Percentiles rank a stretch among this genome's conserved stretches.
These are phyloP conservation scores for Saccharum spontaneum DNA, from an alignment of 176 grass and related monocot species.

Conservation along the genomic window DNA sequence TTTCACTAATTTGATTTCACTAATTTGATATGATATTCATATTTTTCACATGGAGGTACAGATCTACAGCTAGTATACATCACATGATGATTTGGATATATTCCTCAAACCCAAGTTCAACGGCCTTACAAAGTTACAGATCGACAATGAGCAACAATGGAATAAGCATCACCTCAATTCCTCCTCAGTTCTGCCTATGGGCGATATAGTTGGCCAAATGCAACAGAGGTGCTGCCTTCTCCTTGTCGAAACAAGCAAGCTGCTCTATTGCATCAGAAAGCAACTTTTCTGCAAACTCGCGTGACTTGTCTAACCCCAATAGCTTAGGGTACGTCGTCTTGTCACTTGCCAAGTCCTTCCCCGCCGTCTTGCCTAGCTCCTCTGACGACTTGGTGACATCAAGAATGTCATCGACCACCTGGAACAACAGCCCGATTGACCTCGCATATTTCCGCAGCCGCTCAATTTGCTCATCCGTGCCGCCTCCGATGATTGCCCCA, in stretches of 20 bases:
- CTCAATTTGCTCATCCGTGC: slow-evolving; percentile 60
- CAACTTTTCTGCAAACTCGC: slow-evolving; percentile 67
- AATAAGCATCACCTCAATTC: slow-evolving; percentile 34
- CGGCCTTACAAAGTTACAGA: slow-evolving; percentile 30
- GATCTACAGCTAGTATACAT: slow-evolving; percentile 42
- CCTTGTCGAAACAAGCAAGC: slow-evolving; percentile 56
- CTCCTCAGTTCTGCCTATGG: slow-evolving; percentile 55
- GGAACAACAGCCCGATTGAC: slow-evolving; percentile 77
- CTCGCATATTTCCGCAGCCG: slow-evolving; percentile 55
- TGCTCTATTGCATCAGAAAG: slow-evolving; percentile 55
- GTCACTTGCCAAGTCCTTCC: slow-evolving; percentile 82
- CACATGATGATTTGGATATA: slow-evolving; percentile 21
- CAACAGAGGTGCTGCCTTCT: slow-evolving; percentile 68
- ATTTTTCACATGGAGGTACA: slow-evolving; percentile 23
- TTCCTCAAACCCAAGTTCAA: slow-evolving; percentile 27
- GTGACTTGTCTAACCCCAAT: slow-evolving; percentile 62
- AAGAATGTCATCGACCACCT: slow-evolving; percentile 91
- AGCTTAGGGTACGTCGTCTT: slow-evolving; percentile 87
- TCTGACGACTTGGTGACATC: slow-evolving; percentile 76
- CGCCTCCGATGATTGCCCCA: slow-evolving; percentile 71
- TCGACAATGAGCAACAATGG: slow-evolving; percentile 29
- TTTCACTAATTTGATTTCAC: too few species aligned
- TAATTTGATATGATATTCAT: slow-evolving; percentile 15
- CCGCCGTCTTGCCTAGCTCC: slow-evolving; percentile 75
- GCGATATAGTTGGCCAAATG: slow-evolving; percentile 84